Conservation (phyloP, 2,329 filamentous ascomycete species). For the Cladosporium sp. region DNA sequence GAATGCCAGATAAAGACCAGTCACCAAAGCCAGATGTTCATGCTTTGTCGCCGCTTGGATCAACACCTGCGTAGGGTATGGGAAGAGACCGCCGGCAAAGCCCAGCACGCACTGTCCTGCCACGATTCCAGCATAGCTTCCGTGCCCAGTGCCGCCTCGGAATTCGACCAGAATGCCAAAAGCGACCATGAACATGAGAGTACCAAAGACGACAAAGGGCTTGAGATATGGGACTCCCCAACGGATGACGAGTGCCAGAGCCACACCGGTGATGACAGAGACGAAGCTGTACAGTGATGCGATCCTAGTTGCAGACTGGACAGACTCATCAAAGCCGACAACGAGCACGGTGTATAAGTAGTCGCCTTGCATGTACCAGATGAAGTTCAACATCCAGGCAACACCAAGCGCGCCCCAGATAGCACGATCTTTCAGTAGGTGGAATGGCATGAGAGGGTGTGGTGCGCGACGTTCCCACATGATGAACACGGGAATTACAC, state of each 20-base stretch:
- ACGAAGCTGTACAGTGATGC: conserved; percentile 60
- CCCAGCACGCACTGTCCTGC: conserved; percentile 65
- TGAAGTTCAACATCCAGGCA: conserved; percentile 57
- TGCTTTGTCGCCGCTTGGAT: conserved; percentile 55
- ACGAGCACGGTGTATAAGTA: conserved; percentile 65
- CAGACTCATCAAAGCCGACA: conserved; percentile 62
- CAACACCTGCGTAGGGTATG: conserved; percentile 53
- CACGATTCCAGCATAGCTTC: conserved; percentile 59
- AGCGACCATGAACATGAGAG: conserved; percentile 63
- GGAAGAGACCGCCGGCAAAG: conserved; percentile 64
- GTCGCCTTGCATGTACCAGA: conserved; percentile 65
- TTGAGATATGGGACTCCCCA: conserved; percentile 60
- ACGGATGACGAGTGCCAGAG: conserved; percentile 60
- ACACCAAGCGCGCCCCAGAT: conserved; percentile 66
- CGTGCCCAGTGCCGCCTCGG: conserved; percentile 53
- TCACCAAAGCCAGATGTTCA: conserved; percentile 64
- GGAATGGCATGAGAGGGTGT: conserved; percentile 62
- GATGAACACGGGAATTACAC: conserved; percentile 53
- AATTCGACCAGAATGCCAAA: conserved; percentile 66
- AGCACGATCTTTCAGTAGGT: conserved; percentile 63
- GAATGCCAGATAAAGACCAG: conserved; percentile 58
- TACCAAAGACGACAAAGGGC: conserved; percentile 63
- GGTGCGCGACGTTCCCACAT: conserved; percentile 57
- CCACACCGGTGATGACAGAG: conserved; percentile 60
- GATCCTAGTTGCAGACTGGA: conserved; percentile 60